Evolutionary conservation across 306 rosid genomes (phyloP), one percentile per base, ranked within the genome.

Genomic region (Hippophae rhamnoides): DNA sequence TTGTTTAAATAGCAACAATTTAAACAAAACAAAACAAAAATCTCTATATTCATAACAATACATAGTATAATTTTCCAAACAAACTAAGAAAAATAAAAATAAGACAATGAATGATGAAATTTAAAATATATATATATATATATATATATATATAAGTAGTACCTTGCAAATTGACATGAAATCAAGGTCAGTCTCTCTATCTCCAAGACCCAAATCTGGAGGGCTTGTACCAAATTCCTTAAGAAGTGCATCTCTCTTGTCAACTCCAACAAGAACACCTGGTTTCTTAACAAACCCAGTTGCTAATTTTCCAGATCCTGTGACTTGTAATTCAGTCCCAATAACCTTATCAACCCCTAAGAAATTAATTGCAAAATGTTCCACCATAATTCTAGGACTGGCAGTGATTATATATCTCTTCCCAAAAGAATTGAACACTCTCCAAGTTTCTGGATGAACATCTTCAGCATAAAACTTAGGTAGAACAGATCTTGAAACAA

Each of bases 81-180:
- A 4, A 31, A 31, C 23, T 18, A 18, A 18, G 23, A 18, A 18
- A 18, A 18, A 18, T 18, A 18, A 18, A 18, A 18, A 18, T 18
- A 18, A 18, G 23, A 18, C 23, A 18, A 18, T 18, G 23, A 18
- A 18, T 18, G 0, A 18, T 18, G 23, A 18, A 18, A 18, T 18
- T n/a, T n/a, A n/a, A n/a, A n/a, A n/a, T 18, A 18, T 0, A 18
- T 45, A 66, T 13, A 57, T 60, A 13, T 5, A 18, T 43, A 8
- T 43, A 6, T n/a, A 49, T 52, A 46, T 7, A 46, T 12, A 5
- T 13, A 47, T 9, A 47, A 13, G 50, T 60, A 12, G 12, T 62
- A 85, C 98, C 98, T 85, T 83, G 89, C 98, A 90, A 73, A 87
- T 52, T 6, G 96, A 87, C 96, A 92, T 87, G 83, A 92, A 92